Conservation (phyloP, 1,284 basidiomycete species). For the Ganoderma boninense region DNA sequence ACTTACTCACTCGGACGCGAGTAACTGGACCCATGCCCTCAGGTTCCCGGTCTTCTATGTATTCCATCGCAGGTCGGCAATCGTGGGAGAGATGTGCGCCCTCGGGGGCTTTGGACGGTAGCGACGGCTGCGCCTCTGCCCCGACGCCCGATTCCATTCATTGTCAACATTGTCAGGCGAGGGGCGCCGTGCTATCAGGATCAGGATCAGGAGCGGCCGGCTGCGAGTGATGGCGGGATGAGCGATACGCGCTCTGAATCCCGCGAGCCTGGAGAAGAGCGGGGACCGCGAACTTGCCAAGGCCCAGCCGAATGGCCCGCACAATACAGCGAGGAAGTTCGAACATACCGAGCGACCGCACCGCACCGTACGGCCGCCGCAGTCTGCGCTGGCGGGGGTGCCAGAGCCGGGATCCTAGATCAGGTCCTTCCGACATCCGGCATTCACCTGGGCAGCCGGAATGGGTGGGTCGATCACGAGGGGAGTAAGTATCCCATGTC, state of each 20-base stretch:
- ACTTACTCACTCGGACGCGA: background rate
- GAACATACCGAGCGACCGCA: background rate
- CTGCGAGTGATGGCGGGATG: background rate
- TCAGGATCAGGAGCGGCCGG: background rate
- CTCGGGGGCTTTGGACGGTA: background rate
- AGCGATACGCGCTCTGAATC: background rate
- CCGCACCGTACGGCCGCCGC: background rate
- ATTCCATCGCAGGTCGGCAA: background rate
- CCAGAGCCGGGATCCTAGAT: background rate
- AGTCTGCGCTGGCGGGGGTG: too few relatives aligned
- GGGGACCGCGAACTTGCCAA: background rate
- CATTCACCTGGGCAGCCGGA: background rate
- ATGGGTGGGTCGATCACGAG: background rate
- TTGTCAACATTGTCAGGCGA: background rate
- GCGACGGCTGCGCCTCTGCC: background rate
- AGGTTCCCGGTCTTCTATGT: background rate
- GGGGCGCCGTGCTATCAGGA: background rate
- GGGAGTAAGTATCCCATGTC: background rate
- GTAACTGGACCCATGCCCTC: background rate
- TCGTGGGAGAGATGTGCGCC: background rate
- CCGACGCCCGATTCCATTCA: conserved; percentile 1
- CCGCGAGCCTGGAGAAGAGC: background rate
- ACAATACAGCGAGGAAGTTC: background rate
- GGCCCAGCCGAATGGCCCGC: background rate
- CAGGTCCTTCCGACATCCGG: background rate